phyloP scores from a whole-genome alignment of 805 yeast species.

The Maudiozyma pseudohumilis region DNA sequence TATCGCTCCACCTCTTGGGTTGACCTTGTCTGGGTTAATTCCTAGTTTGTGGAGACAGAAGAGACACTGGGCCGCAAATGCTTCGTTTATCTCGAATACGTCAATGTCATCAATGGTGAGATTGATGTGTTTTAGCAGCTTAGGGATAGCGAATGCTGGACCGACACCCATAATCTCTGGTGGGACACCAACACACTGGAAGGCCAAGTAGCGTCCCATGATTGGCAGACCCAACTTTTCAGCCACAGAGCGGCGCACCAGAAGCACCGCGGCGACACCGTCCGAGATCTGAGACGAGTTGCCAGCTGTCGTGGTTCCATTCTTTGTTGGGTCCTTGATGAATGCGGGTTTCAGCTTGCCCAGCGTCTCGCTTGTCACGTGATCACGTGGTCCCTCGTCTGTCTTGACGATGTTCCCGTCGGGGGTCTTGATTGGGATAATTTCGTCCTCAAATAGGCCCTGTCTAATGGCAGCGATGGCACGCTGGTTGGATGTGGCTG shows the following conservation, averaged over 20 bases:
- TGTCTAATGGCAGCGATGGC: conserved; percentile 63
- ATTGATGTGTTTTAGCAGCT: conserved; percentile 53
- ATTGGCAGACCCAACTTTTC: conserved; percentile 60
- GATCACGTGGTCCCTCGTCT: conserved; percentile 86
- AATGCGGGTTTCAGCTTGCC: conserved; percentile 80
- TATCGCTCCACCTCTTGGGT: conserved; percentile 94
- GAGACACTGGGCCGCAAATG: conserved; percentile 91
- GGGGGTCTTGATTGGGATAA: conserved; percentile 66
- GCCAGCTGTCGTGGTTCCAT: conserved; percentile 87
- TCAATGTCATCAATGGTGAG: conserved; percentile 55
- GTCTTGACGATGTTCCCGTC: conserved; percentile 38
- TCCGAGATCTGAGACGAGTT: conserved; percentile 94
- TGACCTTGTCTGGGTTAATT: conserved; percentile 61
- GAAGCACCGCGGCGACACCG: conserved; percentile 85
- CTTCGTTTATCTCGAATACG: conserved; percentile 87
- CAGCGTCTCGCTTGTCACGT: conserved; percentile 71
- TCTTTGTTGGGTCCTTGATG: conserved; percentile 37
- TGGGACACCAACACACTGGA: conserved; percentile 83
- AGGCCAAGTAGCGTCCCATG: conserved; percentile 69
- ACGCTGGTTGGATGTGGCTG: conserved; percentile 76
- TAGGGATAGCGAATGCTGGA: conserved; percentile 92
- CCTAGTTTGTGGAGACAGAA: conserved; percentile 59
- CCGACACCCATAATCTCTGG: conserved; percentile 98
- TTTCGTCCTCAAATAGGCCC: conserved; percentile 82
- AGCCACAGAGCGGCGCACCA: conserved; percentile 81